These are phyloP conservation scores for Thelephora aurantiotincta DNA, from an alignment of 768 basidiomycete genomes.

Conservation along the genomic window DNA sequence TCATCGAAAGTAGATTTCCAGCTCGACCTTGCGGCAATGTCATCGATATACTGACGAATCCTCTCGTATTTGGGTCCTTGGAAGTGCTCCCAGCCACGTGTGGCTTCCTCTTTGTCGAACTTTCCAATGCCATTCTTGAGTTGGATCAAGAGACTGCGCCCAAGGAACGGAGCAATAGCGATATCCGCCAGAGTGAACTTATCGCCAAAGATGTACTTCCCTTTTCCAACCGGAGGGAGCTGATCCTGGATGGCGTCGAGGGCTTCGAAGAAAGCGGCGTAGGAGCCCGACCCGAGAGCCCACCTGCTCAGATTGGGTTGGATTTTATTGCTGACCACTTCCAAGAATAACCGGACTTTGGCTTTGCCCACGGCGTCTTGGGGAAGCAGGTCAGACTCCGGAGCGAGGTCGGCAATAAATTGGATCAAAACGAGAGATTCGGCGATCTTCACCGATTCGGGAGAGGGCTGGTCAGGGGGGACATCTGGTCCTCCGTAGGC, in stretches of 20 bases:
- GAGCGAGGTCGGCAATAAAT: conserved; percentile 48
- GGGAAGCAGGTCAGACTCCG: conserved; percentile 33
- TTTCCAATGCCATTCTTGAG: conserved; percentile 37
- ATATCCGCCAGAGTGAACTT: conserved; percentile 53
- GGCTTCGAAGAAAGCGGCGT: conserved; percentile 22
- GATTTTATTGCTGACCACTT: conserved; percentile 34
- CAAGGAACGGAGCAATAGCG: conserved; percentile 45
- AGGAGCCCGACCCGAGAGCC: conserved; percentile 25
- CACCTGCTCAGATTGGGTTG: too few relatives aligned
- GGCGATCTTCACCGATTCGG: conserved; percentile 43
- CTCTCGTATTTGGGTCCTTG: conserved; percentile 33
- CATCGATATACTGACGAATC: conserved; percentile 32
- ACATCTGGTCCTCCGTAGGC: conserved; percentile 48
- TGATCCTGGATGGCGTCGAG: conserved; percentile 34
- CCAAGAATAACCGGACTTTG: conserved; percentile 48
- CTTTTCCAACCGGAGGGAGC: conserved; percentile 27
- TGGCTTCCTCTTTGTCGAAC: conserved; percentile 34
- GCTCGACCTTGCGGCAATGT: conserved; percentile 36
- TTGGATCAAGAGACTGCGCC: conserved; percentile 26
- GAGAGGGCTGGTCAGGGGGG: conserved; percentile 39
- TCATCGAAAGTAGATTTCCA: conserved; percentile 38
- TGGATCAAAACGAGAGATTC: conserved; percentile 57
- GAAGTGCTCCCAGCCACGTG: conserved; percentile 27
- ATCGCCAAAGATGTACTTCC: conserved; percentile 22
- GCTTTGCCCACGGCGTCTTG: conserved; percentile 42